Base-by-base conservation (phyloP, 352 stramenopile genomes). In the Blastocystis sp. region DNA sequence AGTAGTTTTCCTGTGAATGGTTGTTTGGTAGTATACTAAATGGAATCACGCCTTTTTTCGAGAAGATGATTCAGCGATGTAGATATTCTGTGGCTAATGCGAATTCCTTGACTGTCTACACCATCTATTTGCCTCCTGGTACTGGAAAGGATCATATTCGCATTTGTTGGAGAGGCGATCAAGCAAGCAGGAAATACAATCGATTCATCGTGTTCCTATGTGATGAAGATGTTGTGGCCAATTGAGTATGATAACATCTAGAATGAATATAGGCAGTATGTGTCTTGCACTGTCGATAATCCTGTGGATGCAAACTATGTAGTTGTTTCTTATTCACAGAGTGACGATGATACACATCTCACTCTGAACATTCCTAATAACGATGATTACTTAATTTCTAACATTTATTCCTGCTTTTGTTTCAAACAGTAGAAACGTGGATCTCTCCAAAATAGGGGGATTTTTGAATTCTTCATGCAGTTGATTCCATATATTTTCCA, bases 331-430 rank as follows among this genome's bases (percentile, higher is more conserved):
- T 84, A 54, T 84, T 43, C 29, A 26, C 43, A 39, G 20, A 55
- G 50, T n/a, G 43, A 29, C 1, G 34, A 26, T 45, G n/a, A 37
- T 23, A 37, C 59, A 2, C 34, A 54, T 3, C 56, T 84, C 3
- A 50, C 26, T 18, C 18, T 84, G 20, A 66, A 39, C 50, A 47
- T 84, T 43, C 73, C 53, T 0, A 64, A 68, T 20, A 23, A 39
- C n/a, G 20, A 50, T 20, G 23, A 61, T n/a, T 41, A 29, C 6
- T 34, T 66, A n/a, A 47, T 41, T 47, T 55, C 68, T 13, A 50
- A 29, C 11, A 68, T 84, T 68, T 45, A 84, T 7, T 84, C 4
- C 8, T 9, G 8, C 66, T 50, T 69, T 84, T 84, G 64, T 76
- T 76, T 5, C 62, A 47, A 29, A 43, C 4, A 37, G 15, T 43